Conservation (phyloP, 441 rosid genomes). For the Populus hybrid region DNA sequence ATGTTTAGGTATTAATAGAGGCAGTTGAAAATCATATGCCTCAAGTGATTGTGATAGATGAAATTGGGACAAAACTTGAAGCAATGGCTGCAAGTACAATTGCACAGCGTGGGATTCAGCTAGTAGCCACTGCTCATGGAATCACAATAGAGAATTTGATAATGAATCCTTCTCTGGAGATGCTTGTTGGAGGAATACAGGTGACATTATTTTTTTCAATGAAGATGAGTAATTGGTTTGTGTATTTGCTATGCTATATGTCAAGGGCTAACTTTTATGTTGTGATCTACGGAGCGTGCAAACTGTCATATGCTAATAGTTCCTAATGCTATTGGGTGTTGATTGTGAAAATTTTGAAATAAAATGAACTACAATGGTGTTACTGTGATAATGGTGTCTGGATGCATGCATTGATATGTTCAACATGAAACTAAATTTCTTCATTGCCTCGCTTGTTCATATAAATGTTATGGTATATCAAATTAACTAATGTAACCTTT, state of each 20-base stretch:
- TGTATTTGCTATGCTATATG: background rate
- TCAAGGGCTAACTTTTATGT: background rate
- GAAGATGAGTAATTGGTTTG: background rate
- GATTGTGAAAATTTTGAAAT: background rate
- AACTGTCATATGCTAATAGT: background rate
- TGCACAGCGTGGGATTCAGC: conserved; percentile 93
- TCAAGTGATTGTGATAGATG: conserved; percentile 93
- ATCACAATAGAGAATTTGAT: conserved; percentile 77
- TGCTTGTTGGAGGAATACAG: conserved; percentile 93
- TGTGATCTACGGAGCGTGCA: background rate
- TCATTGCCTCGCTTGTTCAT: too few species aligned
- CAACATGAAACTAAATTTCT: too few species aligned
- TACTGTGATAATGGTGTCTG: too few species aligned
- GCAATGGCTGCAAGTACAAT: conserved; percentile 93
- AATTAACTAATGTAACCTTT: background rate
- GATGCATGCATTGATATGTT: too few species aligned
- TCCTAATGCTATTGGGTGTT: background rate
- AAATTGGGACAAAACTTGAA: conserved; percentile 94
- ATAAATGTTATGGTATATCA: background rate
- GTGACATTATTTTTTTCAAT: conserved; percentile 25
- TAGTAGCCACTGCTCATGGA: conserved; percentile 96
- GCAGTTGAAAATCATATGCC: conserved; percentile 99
- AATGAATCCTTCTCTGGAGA: conserved; percentile 86
- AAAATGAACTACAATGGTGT: background rate
- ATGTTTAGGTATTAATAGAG: conserved; percentile 69